phyloP scores from a whole-genome alignment of 169 alveolate species.

The Cryptosporidium felis region DNA sequence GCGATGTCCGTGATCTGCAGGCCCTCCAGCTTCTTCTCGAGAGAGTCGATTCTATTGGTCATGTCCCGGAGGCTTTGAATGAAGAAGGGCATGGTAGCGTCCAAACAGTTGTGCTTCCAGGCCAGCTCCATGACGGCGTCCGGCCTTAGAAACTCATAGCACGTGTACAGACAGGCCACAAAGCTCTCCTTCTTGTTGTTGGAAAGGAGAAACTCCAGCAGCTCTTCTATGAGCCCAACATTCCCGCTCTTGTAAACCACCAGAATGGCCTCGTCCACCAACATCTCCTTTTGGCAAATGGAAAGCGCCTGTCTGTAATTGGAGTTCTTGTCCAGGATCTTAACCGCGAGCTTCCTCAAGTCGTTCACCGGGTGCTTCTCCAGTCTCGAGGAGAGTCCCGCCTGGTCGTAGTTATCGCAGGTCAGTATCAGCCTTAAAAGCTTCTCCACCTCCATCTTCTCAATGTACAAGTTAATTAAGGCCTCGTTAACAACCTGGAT shows the following conservation, averaged over 20 bases:
- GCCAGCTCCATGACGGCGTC: conserved; percentile 98
- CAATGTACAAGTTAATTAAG: conserved; percentile 95
- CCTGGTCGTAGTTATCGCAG: conserved; percentile 95
- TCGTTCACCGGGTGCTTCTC: conserved; percentile 96
- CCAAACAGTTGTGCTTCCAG: conserved; percentile 95
- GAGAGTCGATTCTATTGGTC: conserved; percentile 79
- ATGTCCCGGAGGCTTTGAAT: conserved; percentile 89
- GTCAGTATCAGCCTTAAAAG: conserved; percentile 92
- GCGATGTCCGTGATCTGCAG: conserved; percentile 71
- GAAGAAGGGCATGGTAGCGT: conserved; percentile 95
- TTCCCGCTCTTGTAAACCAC: conserved; percentile 88
- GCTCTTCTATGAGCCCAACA: conserved; percentile 88
- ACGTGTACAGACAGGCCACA: conserved; percentile 96
- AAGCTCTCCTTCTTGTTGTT: conserved; percentile 91
- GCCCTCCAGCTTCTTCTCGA: conserved; percentile 83
- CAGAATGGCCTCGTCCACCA: conserved; percentile 86
- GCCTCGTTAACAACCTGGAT: conserved; percentile 94
- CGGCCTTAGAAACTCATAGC: conserved; percentile 95
- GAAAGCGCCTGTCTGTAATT: conserved; percentile 90
- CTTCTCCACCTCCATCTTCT: conserved; percentile 94
- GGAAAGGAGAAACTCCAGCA: conserved; percentile 88
- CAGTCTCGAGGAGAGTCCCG: conserved; percentile 86
- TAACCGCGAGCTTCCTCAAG: conserved; percentile 96
- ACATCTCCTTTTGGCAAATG: conserved; percentile 87
- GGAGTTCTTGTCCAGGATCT: conserved; percentile 89